Conservation (phyloP, 2,329 filamentous ascomycete genomes). For the Venturiaceae sp. region DNA sequence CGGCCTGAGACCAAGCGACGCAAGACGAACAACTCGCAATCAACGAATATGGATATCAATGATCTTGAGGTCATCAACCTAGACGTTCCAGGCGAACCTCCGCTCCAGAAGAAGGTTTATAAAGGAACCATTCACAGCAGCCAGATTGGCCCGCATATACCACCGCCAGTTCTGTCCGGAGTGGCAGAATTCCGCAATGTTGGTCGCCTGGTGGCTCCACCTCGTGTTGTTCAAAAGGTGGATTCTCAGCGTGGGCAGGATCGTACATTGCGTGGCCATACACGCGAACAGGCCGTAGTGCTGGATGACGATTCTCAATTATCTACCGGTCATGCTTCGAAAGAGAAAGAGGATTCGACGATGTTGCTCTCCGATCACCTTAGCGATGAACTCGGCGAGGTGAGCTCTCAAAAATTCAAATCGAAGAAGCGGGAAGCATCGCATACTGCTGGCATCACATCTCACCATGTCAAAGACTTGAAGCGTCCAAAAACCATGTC, state of each 20-base stretch:
- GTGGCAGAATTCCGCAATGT: background rate
- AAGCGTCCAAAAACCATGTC: background rate
- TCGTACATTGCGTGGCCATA: background rate
- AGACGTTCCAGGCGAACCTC: background rate
- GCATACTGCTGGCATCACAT: background rate
- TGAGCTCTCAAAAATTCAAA: background rate
- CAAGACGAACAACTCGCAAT: background rate
- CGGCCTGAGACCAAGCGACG: background rate
- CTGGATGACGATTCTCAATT: background rate
- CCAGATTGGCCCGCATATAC: background rate
- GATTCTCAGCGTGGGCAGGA: background rate
- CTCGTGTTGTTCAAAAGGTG: background rate
- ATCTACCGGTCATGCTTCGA: background rate
- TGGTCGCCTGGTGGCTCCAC: background rate
- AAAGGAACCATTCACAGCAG: background rate
- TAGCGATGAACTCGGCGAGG: background rate
- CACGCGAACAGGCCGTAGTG: background rate
- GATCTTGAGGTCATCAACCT: background rate
- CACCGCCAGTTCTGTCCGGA: background rate
- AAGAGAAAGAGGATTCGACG: background rate
- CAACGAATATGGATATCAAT: background rate
- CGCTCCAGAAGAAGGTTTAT: background rate
- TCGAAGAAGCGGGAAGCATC: background rate
- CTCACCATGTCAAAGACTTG: background rate
- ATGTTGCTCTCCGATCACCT: background rate